Percentiles rank a stretch among this genome's conserved stretches.
Evolutionary conservation across 352 stramenopile species (phyloP).

Genomic region (Sclerospora graminicola): DNA sequence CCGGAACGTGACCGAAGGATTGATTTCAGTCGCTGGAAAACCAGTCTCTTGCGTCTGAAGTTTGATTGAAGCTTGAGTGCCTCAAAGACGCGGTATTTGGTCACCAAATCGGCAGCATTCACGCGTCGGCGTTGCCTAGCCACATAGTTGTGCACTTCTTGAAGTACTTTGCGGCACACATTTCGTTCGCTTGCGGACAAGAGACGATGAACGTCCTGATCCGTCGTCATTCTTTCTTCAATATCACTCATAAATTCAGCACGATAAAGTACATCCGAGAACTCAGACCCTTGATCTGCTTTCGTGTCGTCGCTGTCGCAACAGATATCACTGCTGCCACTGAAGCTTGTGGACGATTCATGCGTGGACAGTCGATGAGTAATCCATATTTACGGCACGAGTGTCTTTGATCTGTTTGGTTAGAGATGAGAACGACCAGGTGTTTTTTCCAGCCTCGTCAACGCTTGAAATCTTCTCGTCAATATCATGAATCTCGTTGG

Average conservation of each 20-base stretch:
- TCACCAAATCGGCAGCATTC: constrained; percentile 13
- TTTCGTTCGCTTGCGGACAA: constrained; percentile 11
- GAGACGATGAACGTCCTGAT: not conserved
- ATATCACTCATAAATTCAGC: constrained; percentile 38
- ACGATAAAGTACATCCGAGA: constrained; percentile 40
- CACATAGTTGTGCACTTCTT: constrained; percentile 5
- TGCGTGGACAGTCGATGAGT: constrained; percentile 31
- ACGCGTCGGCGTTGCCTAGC: constrained; percentile 4
- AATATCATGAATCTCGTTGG: constrained; percentile 75
- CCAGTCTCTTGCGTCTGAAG: constrained; percentile 26
- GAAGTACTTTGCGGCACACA: too few species aligned
- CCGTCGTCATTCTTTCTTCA: constrained; percentile 1
- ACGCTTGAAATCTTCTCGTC: constrained; percentile 55
- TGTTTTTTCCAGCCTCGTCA: constrained; percentile 66
- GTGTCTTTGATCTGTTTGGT: constrained; percentile 4
- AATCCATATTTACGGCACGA: constrained; percentile 28
- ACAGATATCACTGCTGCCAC: constrained; percentile 9
- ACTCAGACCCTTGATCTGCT: constrained; percentile 43
- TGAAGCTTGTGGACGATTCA: not conserved
- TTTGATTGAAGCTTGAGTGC: constrained; percentile 34
- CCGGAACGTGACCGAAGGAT: constrained; percentile 5
- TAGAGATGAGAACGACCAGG: constrained; percentile 6
- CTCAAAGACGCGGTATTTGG: constrained; percentile 34
- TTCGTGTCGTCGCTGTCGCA: constrained; percentile 26
- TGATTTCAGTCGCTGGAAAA: constrained; percentile 32